Evolutionary conservation across 495 filamentous ascomycete genomes (phyloP).

Genomic region (Rusavskia elegans): DNA sequence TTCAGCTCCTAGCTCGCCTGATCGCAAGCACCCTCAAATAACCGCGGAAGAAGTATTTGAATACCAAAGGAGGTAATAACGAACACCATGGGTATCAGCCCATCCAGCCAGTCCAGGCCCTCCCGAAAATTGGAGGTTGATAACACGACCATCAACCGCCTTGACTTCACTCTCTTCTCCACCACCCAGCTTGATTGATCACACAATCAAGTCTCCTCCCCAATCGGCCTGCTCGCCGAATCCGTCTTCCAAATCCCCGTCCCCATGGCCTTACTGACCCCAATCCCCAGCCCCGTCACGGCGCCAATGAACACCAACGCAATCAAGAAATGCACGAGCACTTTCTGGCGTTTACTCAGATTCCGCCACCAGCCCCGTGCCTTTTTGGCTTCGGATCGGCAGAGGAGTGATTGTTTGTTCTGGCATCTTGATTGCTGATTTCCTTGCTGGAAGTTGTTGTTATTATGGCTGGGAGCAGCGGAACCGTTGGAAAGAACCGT

Average conservation of each 20-base stretch:
- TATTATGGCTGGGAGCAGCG: constrained; percentile 1
- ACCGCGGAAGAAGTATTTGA: not conserved
- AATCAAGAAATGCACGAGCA: constrained; percentile 34
- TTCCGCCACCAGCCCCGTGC: constrained; percentile 24
- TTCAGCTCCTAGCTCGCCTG: not conserved
- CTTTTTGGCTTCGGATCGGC: constrained; percentile 9
- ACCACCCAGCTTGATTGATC: no score
- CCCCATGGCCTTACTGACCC: constrained; percentile 42
- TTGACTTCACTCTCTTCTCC: not conserved
- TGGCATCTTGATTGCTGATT: constrained; percentile 23
- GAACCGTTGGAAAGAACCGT: not conserved
- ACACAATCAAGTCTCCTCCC: not conserved
- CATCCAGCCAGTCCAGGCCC: not conserved
- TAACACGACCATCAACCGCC: no score
- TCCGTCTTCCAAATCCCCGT: constrained; percentile 36
- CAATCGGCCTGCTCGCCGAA: not conserved
- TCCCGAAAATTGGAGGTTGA: no score
- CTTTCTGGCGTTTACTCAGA: constrained; percentile 30
- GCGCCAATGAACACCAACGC: constrained; percentile 37
- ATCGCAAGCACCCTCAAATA: not conserved
- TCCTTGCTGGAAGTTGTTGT: constrained; percentile 20
- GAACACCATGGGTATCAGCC: not conserved
- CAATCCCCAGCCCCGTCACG: constrained; percentile 46
- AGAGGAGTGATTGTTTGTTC: constrained; percentile 1
- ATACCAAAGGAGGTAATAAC: not conserved